Conservation (phyloP, 2,329 filamentous ascomycete genomes). For the Cercospora janseana region DNA sequence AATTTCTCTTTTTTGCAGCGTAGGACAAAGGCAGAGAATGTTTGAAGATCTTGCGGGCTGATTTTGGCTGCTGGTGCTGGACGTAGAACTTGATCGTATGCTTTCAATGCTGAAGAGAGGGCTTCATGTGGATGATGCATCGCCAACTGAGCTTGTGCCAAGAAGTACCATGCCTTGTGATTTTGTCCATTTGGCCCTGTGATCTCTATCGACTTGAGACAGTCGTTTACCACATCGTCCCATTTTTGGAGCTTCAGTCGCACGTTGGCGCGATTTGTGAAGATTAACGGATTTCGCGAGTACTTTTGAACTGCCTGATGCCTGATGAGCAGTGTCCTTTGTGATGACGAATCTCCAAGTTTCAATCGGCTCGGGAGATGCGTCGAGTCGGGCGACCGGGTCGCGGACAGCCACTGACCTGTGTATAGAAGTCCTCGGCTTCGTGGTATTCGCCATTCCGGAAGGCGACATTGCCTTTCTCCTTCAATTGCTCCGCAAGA, state of each 20-base stretch:
- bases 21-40: slow-evolving; percentile 69
- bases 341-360: too few species aligned
- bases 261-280: slow-evolving; percentile 85
- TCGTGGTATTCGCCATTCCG: slow-evolving; percentile 61
- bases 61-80: slow-evolving; percentile 60
- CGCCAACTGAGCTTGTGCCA: slow-evolving; percentile 78
- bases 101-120: slow-evolving; percentile 64
- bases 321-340: not conserved
- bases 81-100: slow-evolving; percentile 57
- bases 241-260: slow-evolving; percentile 72
- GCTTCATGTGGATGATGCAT: slow-evolving; percentile 72
- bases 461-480: slow-evolving; percentile 63
- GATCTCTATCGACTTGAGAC: slow-evolving; percentile 69
- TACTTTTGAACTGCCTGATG: slow-evolving; percentile 70
- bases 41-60: slow-evolving; percentile 35
- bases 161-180: slow-evolving; percentile 75
- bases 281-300: slow-evolving; percentile 72
- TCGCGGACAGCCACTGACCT: slow-evolving; percentile 3
- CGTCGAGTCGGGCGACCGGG: not conserved
- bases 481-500: slow-evolving; percentile 49
- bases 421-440: slow-evolving; percentile 68
- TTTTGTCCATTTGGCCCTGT: slow-evolving; percentile 47
- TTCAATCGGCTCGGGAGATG: too few species aligned
- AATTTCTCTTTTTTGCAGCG: slow-evolving; percentile 82
- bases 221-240: slow-evolving; percentile 74